These are phyloP conservation scores for Bipolaris cookei DNA, from an alignment of 2,329 filamentous ascomycete species.

Conservation along the genomic window DNA sequence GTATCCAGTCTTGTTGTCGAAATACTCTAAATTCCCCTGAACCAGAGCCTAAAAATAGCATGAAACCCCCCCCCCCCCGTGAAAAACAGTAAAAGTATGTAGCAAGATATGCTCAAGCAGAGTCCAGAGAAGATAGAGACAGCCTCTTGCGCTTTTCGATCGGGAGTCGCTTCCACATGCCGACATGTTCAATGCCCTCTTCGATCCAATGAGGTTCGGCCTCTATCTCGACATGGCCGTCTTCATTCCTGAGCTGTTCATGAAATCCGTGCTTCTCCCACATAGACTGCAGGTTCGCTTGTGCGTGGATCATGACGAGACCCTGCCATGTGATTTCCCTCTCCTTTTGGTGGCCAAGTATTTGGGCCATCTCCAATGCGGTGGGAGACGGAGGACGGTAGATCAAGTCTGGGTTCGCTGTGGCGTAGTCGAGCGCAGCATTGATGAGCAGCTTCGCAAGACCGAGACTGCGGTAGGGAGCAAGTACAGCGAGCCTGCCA, in stretches of 20 bases:
- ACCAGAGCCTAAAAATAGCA: neutral
- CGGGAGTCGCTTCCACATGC: slow-evolving; percentile 71
- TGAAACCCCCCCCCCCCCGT: too few species aligned
- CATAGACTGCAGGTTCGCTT: slow-evolving; percentile 66
- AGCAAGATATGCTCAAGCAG: neutral
- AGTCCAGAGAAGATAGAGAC: slow-evolving; percentile 17
- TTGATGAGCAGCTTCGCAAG: slow-evolving; percentile 71
- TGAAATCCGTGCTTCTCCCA: slow-evolving; percentile 78
- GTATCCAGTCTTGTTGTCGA: neutral
- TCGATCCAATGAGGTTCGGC: slow-evolving; percentile 69
- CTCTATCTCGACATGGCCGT: slow-evolving; percentile 38
- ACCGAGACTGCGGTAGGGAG: slow-evolving; percentile 68
- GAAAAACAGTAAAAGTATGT: neutral
- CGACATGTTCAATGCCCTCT: slow-evolving; percentile 83
- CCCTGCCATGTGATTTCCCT: slow-evolving; percentile 68
- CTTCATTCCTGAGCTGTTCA: slow-evolving; percentile 72
- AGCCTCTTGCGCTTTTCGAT: slow-evolving; percentile 21
- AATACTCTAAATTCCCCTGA: neutral
- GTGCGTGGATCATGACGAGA: slow-evolving; percentile 79
- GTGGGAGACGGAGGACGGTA: slow-evolving; percentile 49
- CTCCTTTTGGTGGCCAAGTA: slow-evolving; percentile 52
- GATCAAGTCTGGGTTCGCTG: slow-evolving; percentile 60
- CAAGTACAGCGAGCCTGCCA: slow-evolving; percentile 74
- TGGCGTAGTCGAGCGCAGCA: slow-evolving; percentile 71
- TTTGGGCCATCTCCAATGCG: slow-evolving; percentile 51